Evolutionary conservation across 106 monocot genomes (phyloP).

Genomic region (Acorus calamus): DNA sequence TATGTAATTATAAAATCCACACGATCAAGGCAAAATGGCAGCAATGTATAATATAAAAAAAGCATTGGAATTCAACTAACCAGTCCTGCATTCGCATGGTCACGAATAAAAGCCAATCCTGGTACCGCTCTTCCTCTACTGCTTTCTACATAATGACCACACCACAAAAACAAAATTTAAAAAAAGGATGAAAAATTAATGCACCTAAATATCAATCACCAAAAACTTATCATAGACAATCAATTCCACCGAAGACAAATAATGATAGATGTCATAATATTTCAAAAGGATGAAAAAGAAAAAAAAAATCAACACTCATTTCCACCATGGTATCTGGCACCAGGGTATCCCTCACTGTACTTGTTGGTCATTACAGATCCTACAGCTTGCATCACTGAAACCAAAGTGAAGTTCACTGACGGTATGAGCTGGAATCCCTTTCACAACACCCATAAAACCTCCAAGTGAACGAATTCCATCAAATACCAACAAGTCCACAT

Average conservation of each 20-base stretch:
- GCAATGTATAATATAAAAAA: background rate
- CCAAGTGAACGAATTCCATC: too few species aligned
- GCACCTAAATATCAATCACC: conserved; percentile 26
- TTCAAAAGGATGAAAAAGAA: background rate
- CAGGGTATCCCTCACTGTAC: conserved; percentile 99
- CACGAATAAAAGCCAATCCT: conserved; percentile 59
- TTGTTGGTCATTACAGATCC: conserved; percentile 99
- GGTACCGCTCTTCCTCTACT: conserved; percentile 64
- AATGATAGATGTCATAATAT: background rate
- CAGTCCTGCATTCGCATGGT: conserved; percentile 78
- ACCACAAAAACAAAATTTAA: conserved; percentile 2
- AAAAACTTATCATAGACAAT: background rate
- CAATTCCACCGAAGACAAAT: background rate
- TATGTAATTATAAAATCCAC: background rate
- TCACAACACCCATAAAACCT: background rate
- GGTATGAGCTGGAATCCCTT: conserved; percentile 95
- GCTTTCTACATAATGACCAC: conserved; percentile 46
- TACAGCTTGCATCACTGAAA: conserved; percentile 98
- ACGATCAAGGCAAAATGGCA: background rate
- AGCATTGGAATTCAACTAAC: conserved; percentile 30
- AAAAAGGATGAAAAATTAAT: conserved; percentile 31
- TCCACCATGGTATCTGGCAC: conserved; percentile 98
- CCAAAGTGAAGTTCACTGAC: conserved; percentile 89
- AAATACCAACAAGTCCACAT: too few species aligned
- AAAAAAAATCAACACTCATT: conserved; percentile 49